Evolutionary conservation across 1,139 yeast species (phyloP).

Genomic region (Pichia sp.): DNA sequence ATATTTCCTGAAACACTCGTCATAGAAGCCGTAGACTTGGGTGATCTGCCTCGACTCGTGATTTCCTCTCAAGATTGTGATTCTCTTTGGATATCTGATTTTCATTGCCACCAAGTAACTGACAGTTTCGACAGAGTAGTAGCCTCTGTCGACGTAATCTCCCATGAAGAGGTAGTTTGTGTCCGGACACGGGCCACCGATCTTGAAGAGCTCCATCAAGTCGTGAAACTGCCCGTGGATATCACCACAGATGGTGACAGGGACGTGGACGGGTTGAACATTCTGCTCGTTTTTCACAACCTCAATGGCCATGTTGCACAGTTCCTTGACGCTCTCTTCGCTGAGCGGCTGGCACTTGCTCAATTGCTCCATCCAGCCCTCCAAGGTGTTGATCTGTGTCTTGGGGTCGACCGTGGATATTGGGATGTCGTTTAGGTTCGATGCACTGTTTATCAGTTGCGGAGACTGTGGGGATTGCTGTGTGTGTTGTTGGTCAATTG

Average conservation of each 20-base stretch:
- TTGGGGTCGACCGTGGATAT: slow-evolving; percentile 38
- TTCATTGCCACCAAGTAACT: slow-evolving; percentile 74
- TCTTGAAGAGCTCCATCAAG: slow-evolving; percentile 78
- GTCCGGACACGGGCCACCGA: slow-evolving; percentile 86
- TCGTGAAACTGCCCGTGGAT: slow-evolving; percentile 98
- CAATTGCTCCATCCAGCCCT: slow-evolving; percentile 81
- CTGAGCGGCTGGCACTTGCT: slow-evolving; percentile 75
- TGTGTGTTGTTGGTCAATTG: slow-evolving; percentile 37
- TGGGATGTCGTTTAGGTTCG: slow-evolving; percentile 18
- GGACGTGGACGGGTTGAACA: slow-evolving; percentile 91
- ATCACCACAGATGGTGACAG: slow-evolving; percentile 98
- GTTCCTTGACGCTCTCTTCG: slow-evolving; percentile 74
- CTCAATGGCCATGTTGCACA: slow-evolving; percentile 90
- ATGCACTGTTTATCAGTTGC: not conserved
- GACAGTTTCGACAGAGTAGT: slow-evolving; percentile 89
- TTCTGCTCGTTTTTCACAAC: slow-evolving; percentile 86
- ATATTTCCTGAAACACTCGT: slow-evolving; percentile 92
- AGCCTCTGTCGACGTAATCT: slow-evolving; percentile 96
- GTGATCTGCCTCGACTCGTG: slow-evolving; percentile 97
- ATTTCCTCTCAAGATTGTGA: slow-evolving; percentile 91
- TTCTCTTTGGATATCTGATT: slow-evolving; percentile 88
- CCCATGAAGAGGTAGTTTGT: slow-evolving; percentile 80
- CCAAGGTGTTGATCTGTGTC: slow-evolving; percentile 66
- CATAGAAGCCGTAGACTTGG: slow-evolving; percentile 96
- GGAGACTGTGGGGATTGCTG: slow-evolving; percentile 8